Percentiles rank a stretch among this genome's conserved stretches.
phyloP scores from a whole-genome alignment of 345 rosid genomes.

The Angophora floribunda region DNA sequence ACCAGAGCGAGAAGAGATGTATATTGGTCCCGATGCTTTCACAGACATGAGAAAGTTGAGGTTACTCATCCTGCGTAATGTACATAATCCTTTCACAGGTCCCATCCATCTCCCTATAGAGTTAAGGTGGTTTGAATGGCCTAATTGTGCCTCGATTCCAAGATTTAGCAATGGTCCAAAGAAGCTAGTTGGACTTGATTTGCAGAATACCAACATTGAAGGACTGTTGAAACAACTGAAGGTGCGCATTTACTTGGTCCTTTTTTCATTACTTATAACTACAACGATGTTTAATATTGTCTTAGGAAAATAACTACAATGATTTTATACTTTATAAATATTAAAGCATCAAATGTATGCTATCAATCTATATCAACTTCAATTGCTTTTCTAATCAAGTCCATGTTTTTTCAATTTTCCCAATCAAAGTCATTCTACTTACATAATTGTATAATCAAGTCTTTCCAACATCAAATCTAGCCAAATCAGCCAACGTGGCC shows the following conservation, averaged over 20 bases:
- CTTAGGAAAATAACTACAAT: not conserved
- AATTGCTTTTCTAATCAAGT: no score
- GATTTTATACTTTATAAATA: not conserved
- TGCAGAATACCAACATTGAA: not conserved
- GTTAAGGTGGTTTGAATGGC: constrained; percentile 6
- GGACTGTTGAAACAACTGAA: not conserved
- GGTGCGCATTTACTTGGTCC: not conserved
- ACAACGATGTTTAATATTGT: not conserved
- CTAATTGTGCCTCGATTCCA: not conserved
- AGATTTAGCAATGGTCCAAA: not conserved
- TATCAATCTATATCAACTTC: no score
- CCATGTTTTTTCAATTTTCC: no score
- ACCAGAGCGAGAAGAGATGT: not conserved
- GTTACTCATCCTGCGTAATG: not conserved
- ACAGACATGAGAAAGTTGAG: not conserved
- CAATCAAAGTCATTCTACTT: no score
- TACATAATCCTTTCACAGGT: not conserved
- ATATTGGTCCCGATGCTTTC: not conserved
- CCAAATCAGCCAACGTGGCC: no score
- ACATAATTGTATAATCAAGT: no score
- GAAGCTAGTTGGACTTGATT: not conserved
- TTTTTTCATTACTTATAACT: not conserved
- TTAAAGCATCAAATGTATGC: no score
- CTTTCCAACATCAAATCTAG: no score
- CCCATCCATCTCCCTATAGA: not conserved